phyloP scores from a whole-genome alignment of 805 yeast species.

The Saccharomycopsis malanga region DNA sequence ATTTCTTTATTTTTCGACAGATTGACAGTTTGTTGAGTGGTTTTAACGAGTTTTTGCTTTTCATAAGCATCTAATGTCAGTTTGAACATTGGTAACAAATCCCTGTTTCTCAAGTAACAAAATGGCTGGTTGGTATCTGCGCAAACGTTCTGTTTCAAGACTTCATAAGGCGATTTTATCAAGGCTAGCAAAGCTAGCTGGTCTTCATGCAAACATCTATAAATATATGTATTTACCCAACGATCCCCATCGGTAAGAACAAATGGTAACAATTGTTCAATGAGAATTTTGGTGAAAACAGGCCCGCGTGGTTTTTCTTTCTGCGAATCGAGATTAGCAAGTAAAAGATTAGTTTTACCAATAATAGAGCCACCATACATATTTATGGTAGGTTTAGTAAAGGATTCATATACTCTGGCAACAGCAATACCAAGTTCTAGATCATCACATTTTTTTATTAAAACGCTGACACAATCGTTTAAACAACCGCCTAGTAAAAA shows the following conservation, averaged over 20 bases:
- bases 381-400: not conserved
- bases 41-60: not conserved
- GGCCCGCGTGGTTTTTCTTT: slow-evolving; percentile 43
- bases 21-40: not conserved
- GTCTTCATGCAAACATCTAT: slow-evolving; percentile 53
- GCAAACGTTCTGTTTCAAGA: not conserved
- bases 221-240: slow-evolving; percentile 79
- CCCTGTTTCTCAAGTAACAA: not conserved
- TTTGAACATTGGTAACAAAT: not conserved
- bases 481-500: slow-evolving; percentile 72
- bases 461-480: slow-evolving; percentile 69
- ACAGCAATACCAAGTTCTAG: slow-evolving; percentile 71
- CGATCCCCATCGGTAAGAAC: slow-evolving; percentile 61
- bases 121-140: not conserved
- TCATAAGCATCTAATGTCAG: not conserved
- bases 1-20: not conserved
- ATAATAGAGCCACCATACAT: not conserved
- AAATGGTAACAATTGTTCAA: slow-evolving; percentile 42
- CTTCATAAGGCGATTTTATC: slow-evolving; percentile 43
- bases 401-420: slow-evolving; percentile 45
- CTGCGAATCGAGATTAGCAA: not conserved
- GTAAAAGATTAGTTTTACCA: not conserved
- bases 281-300: slow-evolving; percentile 42
- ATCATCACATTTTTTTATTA: slow-evolving; percentile 62
- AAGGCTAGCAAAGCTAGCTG: slow-evolving; percentile 55